These are phyloP conservation scores for Lactarius evosmus DNA, from an alignment of 768 basidiomycete genomes.

Conservation along the genomic window DNA sequence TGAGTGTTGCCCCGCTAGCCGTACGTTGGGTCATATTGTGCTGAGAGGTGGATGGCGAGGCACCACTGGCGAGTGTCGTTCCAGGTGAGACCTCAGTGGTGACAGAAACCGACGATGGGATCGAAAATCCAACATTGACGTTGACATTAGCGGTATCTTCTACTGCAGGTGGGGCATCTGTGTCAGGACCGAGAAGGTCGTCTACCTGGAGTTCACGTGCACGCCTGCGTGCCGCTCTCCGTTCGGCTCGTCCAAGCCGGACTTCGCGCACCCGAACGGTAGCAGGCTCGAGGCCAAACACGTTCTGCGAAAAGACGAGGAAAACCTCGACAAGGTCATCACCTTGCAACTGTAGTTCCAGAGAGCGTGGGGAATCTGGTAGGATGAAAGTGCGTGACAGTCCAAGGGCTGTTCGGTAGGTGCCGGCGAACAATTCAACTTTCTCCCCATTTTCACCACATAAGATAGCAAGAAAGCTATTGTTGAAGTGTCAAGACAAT, in stretches of 20 bases:
- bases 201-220: slow-evolving; percentile 61
- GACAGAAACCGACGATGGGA: slow-evolving; percentile 46
- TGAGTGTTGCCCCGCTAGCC: slow-evolving; percentile 36
- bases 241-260: slow-evolving; percentile 82
- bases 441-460: slow-evolving; percentile 93
- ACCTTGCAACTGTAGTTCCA: slow-evolving; percentile 86
- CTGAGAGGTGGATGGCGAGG: slow-evolving; percentile 26
- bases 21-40: slow-evolving; percentile 30
- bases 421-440: slow-evolving; percentile 90
- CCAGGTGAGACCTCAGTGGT: slow-evolving; percentile 41
- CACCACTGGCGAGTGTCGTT: slow-evolving; percentile 33
- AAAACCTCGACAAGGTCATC: slow-evolving; percentile 93
- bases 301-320: slow-evolving; percentile 86
- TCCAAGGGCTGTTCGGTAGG: slow-evolving; percentile 83
- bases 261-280: slow-evolving; percentile 95
- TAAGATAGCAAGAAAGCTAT: slow-evolving; percentile 85
- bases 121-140: slow-evolving; percentile 53
- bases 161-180: slow-evolving; percentile 44
- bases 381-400: slow-evolving; percentile 92
- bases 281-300: slow-evolving; percentile 89
- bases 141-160: slow-evolving; percentile 43
- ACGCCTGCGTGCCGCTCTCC: slow-evolving; percentile 77
- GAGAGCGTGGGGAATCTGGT: slow-evolving; percentile 82
- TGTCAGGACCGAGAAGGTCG: slow-evolving; percentile 45
- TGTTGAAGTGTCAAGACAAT: background rate